Evolutionary conservation across 352 stramenopile species (phyloP), one percentile per base, ranked within the genome.

Genomic region (Phytopythium litorale): DNA sequence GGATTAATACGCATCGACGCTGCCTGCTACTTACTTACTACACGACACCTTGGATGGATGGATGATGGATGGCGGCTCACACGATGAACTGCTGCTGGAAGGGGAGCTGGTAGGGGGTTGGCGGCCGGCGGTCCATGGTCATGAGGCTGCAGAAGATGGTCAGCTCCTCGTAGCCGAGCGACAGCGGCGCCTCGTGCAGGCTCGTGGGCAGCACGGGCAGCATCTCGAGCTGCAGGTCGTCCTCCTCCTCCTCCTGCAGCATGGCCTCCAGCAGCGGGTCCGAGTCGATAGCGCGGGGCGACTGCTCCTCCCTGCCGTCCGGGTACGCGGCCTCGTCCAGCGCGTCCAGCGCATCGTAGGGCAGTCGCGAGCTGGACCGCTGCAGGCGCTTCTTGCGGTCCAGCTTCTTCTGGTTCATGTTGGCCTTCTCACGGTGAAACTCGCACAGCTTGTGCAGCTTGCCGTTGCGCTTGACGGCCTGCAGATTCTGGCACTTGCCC

Each of bases 391-490:
- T 93, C 79, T 93, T 93, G 63, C 81, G 81, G 67, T 93, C 84
- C 56, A 93, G 72, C 64, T 93, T 93, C 72, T 91, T 91, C 64
- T 93, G 84, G 71, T 91, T 93, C 58, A 87, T 70, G 71, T 93
- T 93, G 62, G 81, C 81, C 60, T 89, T 88, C 64, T 90, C 81
- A 67, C 84, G 81, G 61, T 93, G 84, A 68, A 89, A 91, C 61
- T 93, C 84, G 73, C 84, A 93, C 40, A 93, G 68, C 61, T 93
- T 93, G 80, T 93, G 84, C 54, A 89, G 71, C 71, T 85, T 90
- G 60, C 84, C 84, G 54, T 93, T 91, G 73, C 81, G 81, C 69
- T 93, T 93, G 42, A 90, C 68, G 5, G 84, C 78, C 64, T 90
- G 84, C 53, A 91, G 66, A 67, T 93, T 89, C 65, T 73, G 76